Evolutionary conservation across 1,284 basidiomycete species (phyloP).

Genomic region (Tetrapyrgos nigripes): DNA sequence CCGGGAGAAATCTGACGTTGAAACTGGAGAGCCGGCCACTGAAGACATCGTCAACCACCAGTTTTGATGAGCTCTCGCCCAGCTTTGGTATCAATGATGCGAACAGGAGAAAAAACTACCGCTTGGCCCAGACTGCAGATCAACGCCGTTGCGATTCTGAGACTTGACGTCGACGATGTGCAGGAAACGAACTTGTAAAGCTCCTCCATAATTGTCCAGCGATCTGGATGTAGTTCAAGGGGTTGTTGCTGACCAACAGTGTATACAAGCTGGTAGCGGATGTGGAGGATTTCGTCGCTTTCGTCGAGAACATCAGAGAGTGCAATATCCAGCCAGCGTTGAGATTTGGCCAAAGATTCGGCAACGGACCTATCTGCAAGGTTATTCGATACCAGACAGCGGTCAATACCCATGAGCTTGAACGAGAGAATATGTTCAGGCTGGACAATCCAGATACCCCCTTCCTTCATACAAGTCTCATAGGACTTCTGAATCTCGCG

Average conservation of each 20-base stretch:
- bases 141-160: conserved; percentile 24
- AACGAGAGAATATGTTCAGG: conserved; percentile 62
- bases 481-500: conserved; percentile 36
- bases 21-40: no score
- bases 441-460: conserved; percentile 53
- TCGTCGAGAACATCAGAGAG: conserved; percentile 18
- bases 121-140: no score
- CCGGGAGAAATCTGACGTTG: no score
- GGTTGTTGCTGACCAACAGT: conserved; percentile 42
- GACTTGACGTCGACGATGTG: conserved; percentile 20
- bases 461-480: conserved; percentile 41
- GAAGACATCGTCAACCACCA: no score
- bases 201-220: conserved; percentile 54
- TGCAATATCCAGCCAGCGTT: conserved; percentile 6
- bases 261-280: conserved; percentile 14
- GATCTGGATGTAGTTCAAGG: conserved; percentile 50
- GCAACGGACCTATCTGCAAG: no score
- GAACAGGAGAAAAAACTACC: no score
- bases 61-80: no score
- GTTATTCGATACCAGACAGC: conserved; percentile 21
- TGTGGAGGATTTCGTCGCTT: conserved; percentile 20
- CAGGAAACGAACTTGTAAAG: conserved; percentile 35
- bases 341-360: conserved; percentile 11
- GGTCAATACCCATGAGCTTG: conserved; percentile 49
- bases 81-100: no score